phyloP scores from a whole-genome alignment of 805 yeast species.

The Ogataea haglerorum region DNA sequence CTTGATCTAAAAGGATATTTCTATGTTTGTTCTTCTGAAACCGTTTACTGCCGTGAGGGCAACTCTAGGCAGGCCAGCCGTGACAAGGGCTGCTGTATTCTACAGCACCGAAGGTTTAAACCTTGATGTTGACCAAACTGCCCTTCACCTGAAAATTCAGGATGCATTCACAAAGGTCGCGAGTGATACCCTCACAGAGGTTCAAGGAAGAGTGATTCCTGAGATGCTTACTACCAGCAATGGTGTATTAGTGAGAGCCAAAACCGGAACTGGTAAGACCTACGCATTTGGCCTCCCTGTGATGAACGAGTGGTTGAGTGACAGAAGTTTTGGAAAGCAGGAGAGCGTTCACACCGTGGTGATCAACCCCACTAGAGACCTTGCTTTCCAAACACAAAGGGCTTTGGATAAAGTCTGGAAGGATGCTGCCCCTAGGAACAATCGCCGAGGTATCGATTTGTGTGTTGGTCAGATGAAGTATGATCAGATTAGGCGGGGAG shows the following conservation, averaged over 20 bases:
- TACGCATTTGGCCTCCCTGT: constrained; percentile 84
- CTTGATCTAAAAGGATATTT: not conserved
- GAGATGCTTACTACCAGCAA: constrained; percentile 49
- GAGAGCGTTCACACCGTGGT: constrained; percentile 57
- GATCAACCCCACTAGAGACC: constrained; percentile 87
- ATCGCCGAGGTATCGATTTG: constrained; percentile 39
- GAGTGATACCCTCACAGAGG: constrained; percentile 57
- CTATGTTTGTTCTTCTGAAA: not conserved
- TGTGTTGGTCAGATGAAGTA: constrained; percentile 67
- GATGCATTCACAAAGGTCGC: constrained; percentile 35
- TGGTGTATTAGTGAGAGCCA: constrained; percentile 83
- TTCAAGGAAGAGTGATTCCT: constrained; percentile 60
- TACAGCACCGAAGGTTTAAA: constrained; percentile 4
- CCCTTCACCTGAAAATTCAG: constrained; percentile 15
- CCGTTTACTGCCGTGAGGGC: not conserved
- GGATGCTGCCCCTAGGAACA: constrained; percentile 9
- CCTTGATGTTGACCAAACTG: not conserved
- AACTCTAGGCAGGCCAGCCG: not conserved
- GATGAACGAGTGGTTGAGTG: constrained; percentile 47
- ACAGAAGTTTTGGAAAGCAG: constrained; percentile 21
- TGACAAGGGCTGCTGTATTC: not conserved
- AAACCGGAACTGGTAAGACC: constrained; percentile 95
- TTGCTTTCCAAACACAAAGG: constrained; percentile 75
- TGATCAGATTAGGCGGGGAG: constrained; percentile 20
- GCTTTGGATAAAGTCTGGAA: constrained; percentile 52